These are phyloP conservation scores for Salix dunnii DNA, from an alignment of 345 rosid species.

Conservation along the genomic window DNA sequence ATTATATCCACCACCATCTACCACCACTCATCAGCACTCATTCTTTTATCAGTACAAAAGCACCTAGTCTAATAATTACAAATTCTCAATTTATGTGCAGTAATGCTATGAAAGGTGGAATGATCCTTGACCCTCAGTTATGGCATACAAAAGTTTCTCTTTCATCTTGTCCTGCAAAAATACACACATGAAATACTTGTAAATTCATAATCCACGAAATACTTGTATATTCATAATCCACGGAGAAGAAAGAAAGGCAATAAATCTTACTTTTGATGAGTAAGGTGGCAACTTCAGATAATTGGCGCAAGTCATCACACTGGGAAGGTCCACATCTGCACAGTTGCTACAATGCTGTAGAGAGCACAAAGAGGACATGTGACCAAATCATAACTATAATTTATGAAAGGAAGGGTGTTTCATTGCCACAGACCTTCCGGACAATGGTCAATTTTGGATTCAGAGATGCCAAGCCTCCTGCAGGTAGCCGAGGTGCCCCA, in stretches of 20 bases:
- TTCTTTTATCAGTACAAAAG: constrained; percentile 6
- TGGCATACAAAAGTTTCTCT: constrained; percentile 82
- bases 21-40: constrained; percentile 1
- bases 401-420: not conserved
- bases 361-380: not conserved
- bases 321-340: constrained; percentile 76
- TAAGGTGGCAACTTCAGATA: constrained; percentile 93
- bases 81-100: constrained; percentile 28
- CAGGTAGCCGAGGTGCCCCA: constrained; percentile 92
- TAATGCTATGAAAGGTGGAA: constrained; percentile 82
- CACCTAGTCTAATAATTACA: constrained; percentile 47
- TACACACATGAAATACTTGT: not conserved
- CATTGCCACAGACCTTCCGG: constrained; percentile 53
- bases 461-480: constrained; percentile 85
- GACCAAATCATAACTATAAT: not conserved
- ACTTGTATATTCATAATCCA: too few species aligned
- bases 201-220: not conserved
- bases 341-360: constrained; percentile 65
- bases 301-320: constrained; percentile 98
- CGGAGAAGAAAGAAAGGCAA: not conserved
- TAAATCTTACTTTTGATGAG: constrained; percentile 63
- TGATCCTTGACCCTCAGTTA: constrained; percentile 95
- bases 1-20: not conserved
- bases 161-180: constrained; percentile 79
- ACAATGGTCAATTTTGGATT: constrained; percentile 90